A percentile compares a stretch with the other conserved stretches of the same genome.
These are phyloP conservation scores for Westerdykella sp. DNA, from an alignment of 2,329 filamentous ascomycete species.

Conservation along the genomic window DNA sequence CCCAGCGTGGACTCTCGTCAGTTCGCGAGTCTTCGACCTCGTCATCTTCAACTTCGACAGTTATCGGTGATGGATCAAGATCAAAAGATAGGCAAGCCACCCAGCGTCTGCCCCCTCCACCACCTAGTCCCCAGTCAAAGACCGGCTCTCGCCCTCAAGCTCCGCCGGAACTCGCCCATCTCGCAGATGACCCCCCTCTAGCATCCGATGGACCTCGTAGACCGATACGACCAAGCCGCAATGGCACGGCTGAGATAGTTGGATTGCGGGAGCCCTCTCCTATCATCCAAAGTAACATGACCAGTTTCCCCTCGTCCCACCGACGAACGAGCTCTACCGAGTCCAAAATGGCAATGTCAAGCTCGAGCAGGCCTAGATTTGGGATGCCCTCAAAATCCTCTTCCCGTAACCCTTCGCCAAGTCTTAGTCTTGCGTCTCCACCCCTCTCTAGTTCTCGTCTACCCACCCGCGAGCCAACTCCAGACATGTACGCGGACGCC, in stretches of 20 bases:
- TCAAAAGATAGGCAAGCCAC: constrained; percentile 36
- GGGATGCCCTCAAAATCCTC: constrained; percentile 26
- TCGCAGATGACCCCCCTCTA: constrained; percentile 56
- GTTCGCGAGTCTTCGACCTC: constrained; percentile 66
- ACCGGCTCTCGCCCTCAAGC: constrained; percentile 19
- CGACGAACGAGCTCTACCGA: constrained; percentile 47
- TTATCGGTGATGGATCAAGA: constrained; percentile 49
- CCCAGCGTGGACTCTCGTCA: constrained; percentile 55
- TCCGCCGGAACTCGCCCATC: constrained; percentile 42
- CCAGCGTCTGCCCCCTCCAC: constrained; percentile 27
- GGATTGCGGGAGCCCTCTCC: constrained; percentile 45
- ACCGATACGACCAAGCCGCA: constrained; percentile 42
- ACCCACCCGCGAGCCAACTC: constrained; percentile 30
- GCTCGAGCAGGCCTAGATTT: constrained; percentile 17
- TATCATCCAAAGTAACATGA: constrained; percentile 52
- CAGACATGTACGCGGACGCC: constrained; percentile 36
- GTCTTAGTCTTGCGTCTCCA: constrained; percentile 25
- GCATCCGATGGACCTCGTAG: constrained; percentile 42
- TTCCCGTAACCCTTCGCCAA: constrained; percentile 36
- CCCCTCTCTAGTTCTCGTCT: constrained; percentile 19
- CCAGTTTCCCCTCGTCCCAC: constrained; percentile 45
- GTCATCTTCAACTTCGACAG: constrained; percentile 65
- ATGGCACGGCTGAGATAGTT: constrained; percentile 41
- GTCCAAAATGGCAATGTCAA: constrained; percentile 20
- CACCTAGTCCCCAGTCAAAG: constrained; percentile 47